Conservation (phyloP, 371 early-diverging fungal species). For the Coemansia sp. region DNA sequence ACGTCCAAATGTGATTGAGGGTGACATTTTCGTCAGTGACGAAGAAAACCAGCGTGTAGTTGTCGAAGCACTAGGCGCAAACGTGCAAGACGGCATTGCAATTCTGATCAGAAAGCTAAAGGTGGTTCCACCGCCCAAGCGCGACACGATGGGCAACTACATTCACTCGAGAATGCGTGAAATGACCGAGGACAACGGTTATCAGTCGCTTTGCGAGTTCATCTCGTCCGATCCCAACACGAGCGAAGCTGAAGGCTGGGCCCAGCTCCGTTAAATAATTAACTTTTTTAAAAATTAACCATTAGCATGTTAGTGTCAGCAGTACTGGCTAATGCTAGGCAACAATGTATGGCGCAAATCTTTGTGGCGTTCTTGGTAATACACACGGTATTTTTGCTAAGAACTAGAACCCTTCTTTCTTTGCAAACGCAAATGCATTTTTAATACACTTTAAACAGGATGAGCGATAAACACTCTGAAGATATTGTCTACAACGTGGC, state of each 20-base stretch:
- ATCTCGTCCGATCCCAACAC: conserved; percentile 36
- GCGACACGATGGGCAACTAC: conserved; percentile 27
- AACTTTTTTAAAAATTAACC: too few relatives aligned
- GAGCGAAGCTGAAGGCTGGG: conserved; percentile 15
- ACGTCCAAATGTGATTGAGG: conserved; percentile 42
- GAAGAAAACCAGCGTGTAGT: conserved; percentile 25
- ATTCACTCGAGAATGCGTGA: conserved; percentile 20
- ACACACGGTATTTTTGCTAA: background rate
- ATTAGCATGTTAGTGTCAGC: too few relatives aligned
- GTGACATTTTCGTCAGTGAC: conserved; percentile 31
- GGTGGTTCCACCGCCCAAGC: conserved; percentile 15
- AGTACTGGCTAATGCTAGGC: too few relatives aligned
- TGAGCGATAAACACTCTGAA: background rate
- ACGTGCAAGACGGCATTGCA: conserved; percentile 44
- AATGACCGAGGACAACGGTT: conserved; percentile 30
- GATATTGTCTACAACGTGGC: background rate
- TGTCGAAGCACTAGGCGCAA: conserved; percentile 43
- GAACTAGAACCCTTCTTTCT: background rate
- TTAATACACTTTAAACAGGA: background rate
- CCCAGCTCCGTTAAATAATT: background rate
- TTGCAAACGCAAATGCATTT: background rate
- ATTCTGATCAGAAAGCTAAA: conserved; percentile 32
- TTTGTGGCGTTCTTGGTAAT: too few relatives aligned
- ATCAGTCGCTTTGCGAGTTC: conserved; percentile 35
- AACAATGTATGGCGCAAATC: background rate